Evolutionary conservation across 75 land plant genomes (phyloP), one percentile per base, ranked within the genome.

Genomic region (Pinus taeda): DNA sequence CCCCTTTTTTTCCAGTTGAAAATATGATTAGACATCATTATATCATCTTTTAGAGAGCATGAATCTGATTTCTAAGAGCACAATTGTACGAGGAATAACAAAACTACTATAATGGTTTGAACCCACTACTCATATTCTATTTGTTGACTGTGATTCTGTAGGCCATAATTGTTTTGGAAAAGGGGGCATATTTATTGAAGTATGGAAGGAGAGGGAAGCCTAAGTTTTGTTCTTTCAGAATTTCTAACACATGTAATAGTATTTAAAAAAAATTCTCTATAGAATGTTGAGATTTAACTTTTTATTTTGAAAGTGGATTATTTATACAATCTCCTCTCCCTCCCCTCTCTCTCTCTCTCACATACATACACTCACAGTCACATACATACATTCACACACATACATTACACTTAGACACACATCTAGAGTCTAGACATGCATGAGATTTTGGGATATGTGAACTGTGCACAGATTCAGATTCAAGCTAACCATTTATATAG

Each of bases 141-240:
- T 56, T 57, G n/a, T 49, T 75, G 42, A 33, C 15, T 61, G 42
- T 79, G 57, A 29, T 62, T 81, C 45, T 72, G 30, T 72, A 92
- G 95, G 95, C 95, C 74, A 92, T 90, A 49, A 88, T 82, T 74
- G 83, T 90, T 1, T 81, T 92, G 58, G 90, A 92, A 75, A 92
- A 88, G 74, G 95, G 95, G 37, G 81, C 95, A 55, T 71, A 79
- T 39, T 78, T 92, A 42, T 83, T 90, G 22, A 92, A 92, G 75
- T 90, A 92, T 86, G 95, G 95, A 20, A 82, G 95, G 4, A 82
- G 95, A 79, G 95, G 95, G 71, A 90, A 88, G 79, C 94, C 94
- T 33, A 92, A 92, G 65, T 92, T 92, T 76, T 90, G 90, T 58
- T 93, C 95, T 8, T 92, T 92, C 78, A 85, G 90, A 72, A 88